These are phyloP conservation scores for Cryptosporidium canis DNA, from an alignment of 169 alveolate genomes.

Conservation along the genomic window DNA sequence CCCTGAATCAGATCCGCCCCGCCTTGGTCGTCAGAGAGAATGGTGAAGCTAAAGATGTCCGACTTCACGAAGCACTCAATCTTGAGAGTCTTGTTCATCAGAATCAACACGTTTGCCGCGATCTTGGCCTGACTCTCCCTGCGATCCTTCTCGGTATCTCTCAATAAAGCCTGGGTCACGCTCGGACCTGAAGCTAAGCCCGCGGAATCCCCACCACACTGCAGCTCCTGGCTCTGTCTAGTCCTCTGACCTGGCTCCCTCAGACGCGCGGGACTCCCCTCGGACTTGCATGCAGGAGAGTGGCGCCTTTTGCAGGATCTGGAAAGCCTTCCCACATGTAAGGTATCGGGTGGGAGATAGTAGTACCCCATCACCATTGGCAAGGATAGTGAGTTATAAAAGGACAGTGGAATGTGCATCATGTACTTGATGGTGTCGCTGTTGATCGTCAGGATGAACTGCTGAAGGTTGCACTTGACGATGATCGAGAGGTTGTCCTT, in stretches of 20 bases:
- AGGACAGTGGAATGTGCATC: constrained; percentile 57
- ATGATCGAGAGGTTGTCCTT: constrained; percentile 33
- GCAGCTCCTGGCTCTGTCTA: too few species aligned
- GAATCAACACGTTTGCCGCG: not conserved
- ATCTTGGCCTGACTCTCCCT: not conserved
- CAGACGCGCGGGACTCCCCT: too few species aligned
- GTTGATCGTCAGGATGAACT: constrained; percentile 24
- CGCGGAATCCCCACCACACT: too few species aligned
- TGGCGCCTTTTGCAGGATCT: not conserved
- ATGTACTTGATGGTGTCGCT: constrained; percentile 34
- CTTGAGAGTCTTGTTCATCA: constrained; percentile 41
- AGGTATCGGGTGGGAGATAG: constrained; percentile 37
- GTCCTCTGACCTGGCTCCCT: too few species aligned
- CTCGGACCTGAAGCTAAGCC: too few species aligned
- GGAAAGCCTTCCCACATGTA: not conserved
- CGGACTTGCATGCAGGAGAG: not conserved
- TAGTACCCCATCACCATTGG: constrained; percentile 51
- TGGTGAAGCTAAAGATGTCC: constrained; percentile 36
- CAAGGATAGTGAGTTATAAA: constrained; percentile 12
- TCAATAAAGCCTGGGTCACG: too few species aligned
- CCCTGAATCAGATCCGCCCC: constrained; percentile 28
- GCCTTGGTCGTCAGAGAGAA: not conserved
- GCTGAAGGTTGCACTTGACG: constrained; percentile 28
- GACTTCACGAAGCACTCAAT: constrained; percentile 35
- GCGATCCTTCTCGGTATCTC: not conserved